A percentile compares a stretch with the other conserved stretches of the same genome.
phyloP scores from a whole-genome alignment of 2,329 filamentous ascomycete species.

The Colletotrichum sp. region DNA sequence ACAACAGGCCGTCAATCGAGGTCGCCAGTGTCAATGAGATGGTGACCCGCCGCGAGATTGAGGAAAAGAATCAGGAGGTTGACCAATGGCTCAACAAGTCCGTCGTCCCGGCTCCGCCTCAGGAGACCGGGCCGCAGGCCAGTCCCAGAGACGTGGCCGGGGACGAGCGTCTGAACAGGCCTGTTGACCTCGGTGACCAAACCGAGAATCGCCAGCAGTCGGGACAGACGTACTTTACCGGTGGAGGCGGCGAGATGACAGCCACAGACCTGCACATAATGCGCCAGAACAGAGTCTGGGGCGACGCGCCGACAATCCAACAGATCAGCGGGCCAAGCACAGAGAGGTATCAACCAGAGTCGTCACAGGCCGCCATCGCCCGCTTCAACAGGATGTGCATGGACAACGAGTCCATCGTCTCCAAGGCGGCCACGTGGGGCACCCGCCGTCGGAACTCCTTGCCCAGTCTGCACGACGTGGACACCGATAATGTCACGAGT shows the following conservation, averaged over 20 bases:
- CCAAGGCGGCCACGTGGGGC: conserved; percentile 71
- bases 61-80: conserved; percentile 55
- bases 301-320: conserved; percentile 50
- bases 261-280: conserved; percentile 55
- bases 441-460: conserved; percentile 67
- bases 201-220: conserved; percentile 56
- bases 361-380: conserved; percentile 58
- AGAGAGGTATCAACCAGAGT: conserved; percentile 48
- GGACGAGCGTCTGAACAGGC: conserved; percentile 28
- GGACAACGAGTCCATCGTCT: conserved; percentile 63
- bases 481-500: conserved; percentile 56
- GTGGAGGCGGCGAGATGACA: conserved; percentile 46
- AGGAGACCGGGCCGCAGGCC: neutral
- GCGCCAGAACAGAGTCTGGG: conserved; percentile 52
- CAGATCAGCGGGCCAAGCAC: conserved; percentile 40
- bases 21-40: conserved; percentile 55
- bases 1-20: conserved; percentile 45
- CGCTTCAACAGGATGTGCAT: conserved; percentile 55
- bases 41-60: conserved; percentile 40
- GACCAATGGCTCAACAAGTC: conserved; percentile 48
- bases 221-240: conserved; percentile 54
- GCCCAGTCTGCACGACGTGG: conserved; percentile 62
- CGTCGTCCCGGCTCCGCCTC: neutral
- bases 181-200: conserved; percentile 46
- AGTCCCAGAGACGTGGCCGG: conserved; percentile 13